These are phyloP conservation scores for Rutstroemia sp. DNA, from an alignment of 2,329 filamentous ascomycete species.

Conservation along the genomic window DNA sequence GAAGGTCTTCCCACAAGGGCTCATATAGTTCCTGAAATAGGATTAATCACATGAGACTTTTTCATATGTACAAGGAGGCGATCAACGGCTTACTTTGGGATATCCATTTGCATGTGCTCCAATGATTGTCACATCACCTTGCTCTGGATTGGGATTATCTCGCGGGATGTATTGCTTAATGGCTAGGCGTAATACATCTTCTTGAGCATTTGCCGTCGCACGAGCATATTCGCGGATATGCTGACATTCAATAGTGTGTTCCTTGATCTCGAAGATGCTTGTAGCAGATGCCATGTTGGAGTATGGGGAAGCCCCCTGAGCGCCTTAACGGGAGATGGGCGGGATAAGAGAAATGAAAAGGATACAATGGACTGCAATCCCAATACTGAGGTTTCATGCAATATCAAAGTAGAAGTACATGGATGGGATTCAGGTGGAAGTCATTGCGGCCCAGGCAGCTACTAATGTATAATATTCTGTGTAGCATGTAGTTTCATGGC, in stretches of 20 bases:
- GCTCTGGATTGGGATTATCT: slow-evolving; percentile 58
- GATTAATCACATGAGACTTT: background rate
- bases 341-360: background rate
- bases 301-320: background rate
- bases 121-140: slow-evolving; percentile 78
- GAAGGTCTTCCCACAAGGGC: slow-evolving; percentile 78
- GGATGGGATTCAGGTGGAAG: no score
- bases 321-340: background rate
- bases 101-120: slow-evolving; percentile 89
- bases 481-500: no score
- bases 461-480: no score
- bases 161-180: slow-evolving; percentile 85
- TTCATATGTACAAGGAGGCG: no score
- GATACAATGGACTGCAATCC: background rate
- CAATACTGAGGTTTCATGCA: no score
- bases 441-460: no score
- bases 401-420: no score
- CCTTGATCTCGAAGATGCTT: slow-evolving; percentile 53
- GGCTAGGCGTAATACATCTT: slow-evolving; percentile 65
- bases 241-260: slow-evolving; percentile 66
- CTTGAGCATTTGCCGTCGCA: slow-evolving; percentile 63
- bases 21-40: slow-evolving; percentile 79
- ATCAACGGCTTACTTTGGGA: slow-evolving; percentile 55
- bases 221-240: slow-evolving; percentile 78
- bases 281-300: slow-evolving; percentile 20